Base-by-base conservation (phyloP, 805 yeast species). In the Nakazawaea laoshanensis region DNA sequence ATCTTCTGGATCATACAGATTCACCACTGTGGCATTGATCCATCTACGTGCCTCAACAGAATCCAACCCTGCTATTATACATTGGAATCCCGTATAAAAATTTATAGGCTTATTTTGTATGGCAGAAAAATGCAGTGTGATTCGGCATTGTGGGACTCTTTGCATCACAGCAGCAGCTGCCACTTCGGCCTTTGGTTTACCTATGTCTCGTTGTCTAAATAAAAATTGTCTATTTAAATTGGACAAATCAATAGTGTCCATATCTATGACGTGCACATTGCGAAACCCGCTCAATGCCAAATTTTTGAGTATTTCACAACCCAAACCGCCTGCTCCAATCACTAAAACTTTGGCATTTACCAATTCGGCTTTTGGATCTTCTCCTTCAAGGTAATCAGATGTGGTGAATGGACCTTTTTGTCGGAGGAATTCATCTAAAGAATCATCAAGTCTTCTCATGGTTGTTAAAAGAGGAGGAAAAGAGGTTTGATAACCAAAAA, bases 11-110 rank as follows among this genome's bases (percentile, higher is more conserved):
- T 69, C 75, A 4, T 83, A 86, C 41, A 88, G 46, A 7, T 73
- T 63, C 2, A 83, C 74, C 18, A 89, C 54, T 10, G 73, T 67
- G 10, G 70, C 62, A 53, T 89, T 89, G 41, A 89, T 80, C 89
- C 94, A 88, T 30, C 96, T 59, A 23, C 98, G 63, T 0, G 97
- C 96, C 46, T 79, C 89, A 5, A 92, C 78, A 32, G 83, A 75
- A 52, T 89, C 98, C 30, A 89, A 61, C 0, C 97, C 97, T 39
- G 96, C 84, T 2, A 89, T 66, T 0, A 92, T 74, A 26, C 85
- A 63, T 7, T 73, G 66, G 50, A 88, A 89, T 42, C 70, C 72
- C 42, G 58, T 51, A 52, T 85, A 84, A 47, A 75, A 92, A 0
- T 63, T 70, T 12, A 59, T 60, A 23, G 70, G 67, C 45, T 77